Conservation (phyloP, 2,329 filamentous ascomycete species). For the Xylariaceae sp. region DNA sequence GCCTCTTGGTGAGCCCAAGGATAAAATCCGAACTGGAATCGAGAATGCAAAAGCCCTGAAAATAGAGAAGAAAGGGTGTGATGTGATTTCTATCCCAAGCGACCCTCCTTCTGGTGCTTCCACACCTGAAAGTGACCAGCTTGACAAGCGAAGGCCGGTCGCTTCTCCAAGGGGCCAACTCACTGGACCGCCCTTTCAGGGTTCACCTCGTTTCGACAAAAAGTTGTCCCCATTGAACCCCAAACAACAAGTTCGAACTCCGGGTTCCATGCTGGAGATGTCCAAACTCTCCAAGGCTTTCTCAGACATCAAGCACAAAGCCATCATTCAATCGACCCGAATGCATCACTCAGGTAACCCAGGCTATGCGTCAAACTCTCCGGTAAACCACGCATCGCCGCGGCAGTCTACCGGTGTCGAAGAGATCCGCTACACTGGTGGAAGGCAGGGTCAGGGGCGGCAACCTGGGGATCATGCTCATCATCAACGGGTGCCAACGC, state of each 20-base stretch:
- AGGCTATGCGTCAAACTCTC: background rate
- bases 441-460: background rate
- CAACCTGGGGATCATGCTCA: background rate
- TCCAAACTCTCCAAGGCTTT: slow-evolving; percentile 8
- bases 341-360: background rate
- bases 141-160: background rate
- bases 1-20: background rate
- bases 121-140: background rate
- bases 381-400: background rate
- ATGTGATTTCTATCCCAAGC: background rate
- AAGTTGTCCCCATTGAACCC: background rate
- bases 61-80: background rate
- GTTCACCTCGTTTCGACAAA: background rate
- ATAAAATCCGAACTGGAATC: background rate
- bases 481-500: background rate
- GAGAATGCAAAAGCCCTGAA: background rate
- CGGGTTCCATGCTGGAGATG: background rate
- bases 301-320: slow-evolving; percentile 17
- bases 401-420: background rate
- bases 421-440: background rate
- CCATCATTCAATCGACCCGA: slow-evolving; percentile 14
- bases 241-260: background rate
- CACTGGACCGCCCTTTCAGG: slow-evolving; percentile 1
- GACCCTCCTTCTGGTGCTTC: background rate
- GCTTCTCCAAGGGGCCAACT: background rate